These are phyloP conservation scores for Raphanus sativus DNA, from an alignment of 345 rosid species.

Conservation along the genomic window DNA sequence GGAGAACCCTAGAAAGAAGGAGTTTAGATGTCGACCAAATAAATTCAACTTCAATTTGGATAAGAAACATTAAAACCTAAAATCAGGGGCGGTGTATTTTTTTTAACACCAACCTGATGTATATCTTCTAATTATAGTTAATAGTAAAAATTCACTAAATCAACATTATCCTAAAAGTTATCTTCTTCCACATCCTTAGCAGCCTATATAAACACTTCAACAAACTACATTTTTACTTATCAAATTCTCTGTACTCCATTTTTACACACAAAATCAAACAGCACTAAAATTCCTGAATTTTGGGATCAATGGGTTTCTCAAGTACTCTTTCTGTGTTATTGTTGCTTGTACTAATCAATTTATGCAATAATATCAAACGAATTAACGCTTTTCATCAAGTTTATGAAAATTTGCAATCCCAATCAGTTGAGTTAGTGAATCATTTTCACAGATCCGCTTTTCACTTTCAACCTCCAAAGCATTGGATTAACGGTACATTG, in stretches of 20 bases:
- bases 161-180: slow-evolving; percentile 19
- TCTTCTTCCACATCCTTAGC: slow-evolving; percentile 1
- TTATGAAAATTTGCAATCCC: slow-evolving; percentile 46
- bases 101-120: not conserved
- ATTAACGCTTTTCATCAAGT: slow-evolving; percentile 47
- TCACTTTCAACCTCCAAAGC: slow-evolving; percentile 80
- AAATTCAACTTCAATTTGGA: not conserved
- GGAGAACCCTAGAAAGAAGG: slow-evolving; percentile 4
- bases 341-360: slow-evolving; percentile 10
- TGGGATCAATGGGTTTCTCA: slow-evolving; percentile 18
- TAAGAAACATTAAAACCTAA: not conserved
- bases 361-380: slow-evolving; percentile 40
- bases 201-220: slow-evolving; percentile 16
- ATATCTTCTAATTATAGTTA: slow-evolving; percentile 15
- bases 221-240: not conserved
- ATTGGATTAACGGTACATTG: slow-evolving; percentile 88
- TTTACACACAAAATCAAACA: not conserved
- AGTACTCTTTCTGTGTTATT: not conserved
- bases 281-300: not conserved
- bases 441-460: slow-evolving; percentile 57
- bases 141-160: slow-evolving; percentile 15
- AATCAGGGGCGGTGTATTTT: not conserved
- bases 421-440: slow-evolving; percentile 31
- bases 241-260: slow-evolving; percentile 3
- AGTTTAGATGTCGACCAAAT: not conserved